Evolutionary conservation across 1,139 yeast species (phyloP).

Genomic region (Yamadazyma dendronema): DNA sequence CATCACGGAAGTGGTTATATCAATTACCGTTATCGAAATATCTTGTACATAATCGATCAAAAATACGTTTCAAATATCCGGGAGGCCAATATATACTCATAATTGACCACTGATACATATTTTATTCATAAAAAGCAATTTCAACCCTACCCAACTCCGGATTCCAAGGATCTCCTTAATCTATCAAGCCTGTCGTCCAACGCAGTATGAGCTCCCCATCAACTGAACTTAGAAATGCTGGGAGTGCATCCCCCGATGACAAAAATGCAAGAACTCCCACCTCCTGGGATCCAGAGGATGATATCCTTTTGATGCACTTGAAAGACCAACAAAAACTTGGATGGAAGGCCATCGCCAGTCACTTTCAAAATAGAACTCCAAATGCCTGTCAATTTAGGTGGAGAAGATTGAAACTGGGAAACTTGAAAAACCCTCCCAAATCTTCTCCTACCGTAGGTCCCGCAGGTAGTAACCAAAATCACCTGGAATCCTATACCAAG

Average conservation of each 20-base stretch:
- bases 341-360: conserved; percentile 73
- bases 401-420: conserved; percentile 68
- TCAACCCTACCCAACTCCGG: too few species aligned
- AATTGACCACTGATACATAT: not conserved
- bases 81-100: not conserved
- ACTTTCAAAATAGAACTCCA: conserved; percentile 68
- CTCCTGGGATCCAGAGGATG: conserved; percentile 78
- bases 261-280: conserved; percentile 53
- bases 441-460: conserved; percentile 27
- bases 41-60: not conserved
- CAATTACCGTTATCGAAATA: not conserved
- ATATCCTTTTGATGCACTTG: conserved; percentile 60
- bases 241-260: conserved; percentile 13
- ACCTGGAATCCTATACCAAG: conserved; percentile 8
- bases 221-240: conserved; percentile 7
- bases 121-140: too few species aligned
- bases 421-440: conserved; percentile 56
- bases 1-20: conserved; percentile 9
- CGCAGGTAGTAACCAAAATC: conserved; percentile 7
- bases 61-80: not conserved
- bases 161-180: not conserved
- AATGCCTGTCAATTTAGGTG: conserved; percentile 80
- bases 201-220: conserved; percentile 8
- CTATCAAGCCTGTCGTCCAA: too few species aligned
- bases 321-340: conserved; percentile 72